Evolutionary conservation across 768 basidiomycete species (phyloP), one percentile per base, ranked within the genome.

Genomic region (Rhodotorula paludigena): DNA sequence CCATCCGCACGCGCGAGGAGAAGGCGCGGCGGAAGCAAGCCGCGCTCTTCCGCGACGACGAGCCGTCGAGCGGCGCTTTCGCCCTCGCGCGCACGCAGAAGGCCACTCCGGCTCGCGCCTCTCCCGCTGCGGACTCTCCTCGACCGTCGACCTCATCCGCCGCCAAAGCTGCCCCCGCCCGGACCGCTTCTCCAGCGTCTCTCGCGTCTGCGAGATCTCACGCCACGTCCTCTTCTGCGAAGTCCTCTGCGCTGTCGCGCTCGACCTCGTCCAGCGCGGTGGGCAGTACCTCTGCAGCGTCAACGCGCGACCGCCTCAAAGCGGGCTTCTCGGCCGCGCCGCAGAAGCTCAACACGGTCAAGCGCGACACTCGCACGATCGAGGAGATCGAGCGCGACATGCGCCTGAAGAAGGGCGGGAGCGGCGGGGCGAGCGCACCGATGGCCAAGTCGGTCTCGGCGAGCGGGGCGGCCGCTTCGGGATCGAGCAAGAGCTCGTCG

Each of bases 311-410:
- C 41, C 68, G 71, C 15, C 60, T 74, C 52, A 70, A 68, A n/a
- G 61, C 70, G 15, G 45, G 54, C 12, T 66, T 74, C 69, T 42
- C 55, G 32, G 55, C 65, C 8, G 54, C 36, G 4, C 51, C 66
- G 33, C 42, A 58, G 9, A 64, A 58, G 33, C 60, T 76, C 41
- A 68, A 69, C 63, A 60, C 56, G 45, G 64, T 65, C n/a, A 74
- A 76, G 60, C 60, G 73, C 18, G 75, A 76, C 51, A 56, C 51
- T 8, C 63, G 75, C 9, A 76, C 75, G n/a, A 71, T 76, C 38
- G 75, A 76, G 41, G 75, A 76, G 67, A 60, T 76, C 33, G 73
- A 74, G 63, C 54, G 63, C 28, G 73, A 74, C 36, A 64, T 73
- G 60, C 39, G 48, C 32, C 47, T 53, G 52, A 69, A 65, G 58